Evolutionary conservation across 441 rosid genomes (phyloP), one percentile per base, ranked within the genome.

Genomic region (Lepidium campestre): DNA sequence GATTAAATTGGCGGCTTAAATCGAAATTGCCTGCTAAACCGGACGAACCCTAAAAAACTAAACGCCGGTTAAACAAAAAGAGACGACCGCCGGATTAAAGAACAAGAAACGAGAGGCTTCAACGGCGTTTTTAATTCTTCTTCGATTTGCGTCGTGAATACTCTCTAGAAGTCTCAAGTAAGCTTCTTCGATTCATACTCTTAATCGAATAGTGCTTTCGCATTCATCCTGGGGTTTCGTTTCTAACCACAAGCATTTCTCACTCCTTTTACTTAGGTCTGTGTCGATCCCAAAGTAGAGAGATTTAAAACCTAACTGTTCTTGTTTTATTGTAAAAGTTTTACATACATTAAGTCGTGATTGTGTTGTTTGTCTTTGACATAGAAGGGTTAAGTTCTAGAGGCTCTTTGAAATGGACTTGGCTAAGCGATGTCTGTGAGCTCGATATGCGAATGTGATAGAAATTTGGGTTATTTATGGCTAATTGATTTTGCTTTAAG

Each of bases 21-120:
- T 54, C 27, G 61, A 49, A 22, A 15, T n/a, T 18, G 27, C 27
- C 49, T 12, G 20, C 44, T 13, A 8, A 22, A 58, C 36, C 63
- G 36, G 63, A n/a, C 22, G 52, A 71, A 63, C 75, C 75, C 70
- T 64, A 65, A 63, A 31, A 71, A 32, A 17, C 65, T 47, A 1
- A 36, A 56, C 55, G 55, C 67, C 67, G 74, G 74, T 60, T 34
- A 47, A 50, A 56, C 50, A 47, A 55, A 44, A 44, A 56, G 4
- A 44, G 29, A 9, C 36, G 1, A 46, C 44, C 67, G 67, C 67
- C 67, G 67, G 67, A 20, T 56, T 12, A 56, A 2, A 9, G 1
- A 23, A 19, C 6, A 22, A n/a, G 1, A 9, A n/a, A 0, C 27
- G 7, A 22, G 9, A 23, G 4, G 18, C 49, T 52, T 56, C 42